Evolutionary conservation across 139 green algal species (phyloP).

Genomic region (Zygnema circumcarinatum): DNA sequence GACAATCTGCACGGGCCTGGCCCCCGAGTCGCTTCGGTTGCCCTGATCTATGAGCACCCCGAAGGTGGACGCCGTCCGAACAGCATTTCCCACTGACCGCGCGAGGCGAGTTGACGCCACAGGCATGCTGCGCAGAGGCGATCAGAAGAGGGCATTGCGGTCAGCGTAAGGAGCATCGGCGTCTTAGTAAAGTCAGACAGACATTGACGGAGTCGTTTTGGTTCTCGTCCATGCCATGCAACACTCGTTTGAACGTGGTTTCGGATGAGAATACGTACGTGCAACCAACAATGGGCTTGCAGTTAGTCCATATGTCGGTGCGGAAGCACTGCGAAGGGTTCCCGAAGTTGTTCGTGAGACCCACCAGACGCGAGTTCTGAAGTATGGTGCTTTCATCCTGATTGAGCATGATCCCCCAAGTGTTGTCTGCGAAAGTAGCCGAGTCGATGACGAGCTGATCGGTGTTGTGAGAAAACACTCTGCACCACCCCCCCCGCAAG

Average conservation of each 20-base stretch:
- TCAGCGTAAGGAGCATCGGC: no score
- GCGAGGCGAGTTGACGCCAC: background rate
- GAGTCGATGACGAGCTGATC: background rate
- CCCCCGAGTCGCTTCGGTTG: slow-evolving; percentile 6
- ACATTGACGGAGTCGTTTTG: no score
- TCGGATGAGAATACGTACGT: no score
- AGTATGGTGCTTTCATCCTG: background rate
- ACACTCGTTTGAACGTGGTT: no score
- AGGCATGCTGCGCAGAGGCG: background rate
- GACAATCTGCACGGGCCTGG: background rate
- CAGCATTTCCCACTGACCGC: background rate
- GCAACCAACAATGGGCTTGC: slow-evolving; percentile 21
- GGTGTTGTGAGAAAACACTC: slow-evolving; percentile 39
- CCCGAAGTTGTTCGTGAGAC: slow-evolving; percentile 35
- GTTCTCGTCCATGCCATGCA: no score
- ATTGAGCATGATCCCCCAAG: background rate
- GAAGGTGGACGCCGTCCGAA: background rate
- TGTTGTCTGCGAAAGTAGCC: slow-evolving; percentile 24
- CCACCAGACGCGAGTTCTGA: slow-evolving; percentile 19
- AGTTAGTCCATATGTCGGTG: background rate
- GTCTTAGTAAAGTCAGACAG: no score
- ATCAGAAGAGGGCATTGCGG: no score
- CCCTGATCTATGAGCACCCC: slow-evolving; percentile 27
- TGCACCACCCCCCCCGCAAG: no score
- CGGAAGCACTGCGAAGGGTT: slow-evolving; percentile 2